phyloP scores from a whole-genome alignment of 2,329 filamentous ascomycete genomes.

The Ophiostoma perfectum region DNA sequence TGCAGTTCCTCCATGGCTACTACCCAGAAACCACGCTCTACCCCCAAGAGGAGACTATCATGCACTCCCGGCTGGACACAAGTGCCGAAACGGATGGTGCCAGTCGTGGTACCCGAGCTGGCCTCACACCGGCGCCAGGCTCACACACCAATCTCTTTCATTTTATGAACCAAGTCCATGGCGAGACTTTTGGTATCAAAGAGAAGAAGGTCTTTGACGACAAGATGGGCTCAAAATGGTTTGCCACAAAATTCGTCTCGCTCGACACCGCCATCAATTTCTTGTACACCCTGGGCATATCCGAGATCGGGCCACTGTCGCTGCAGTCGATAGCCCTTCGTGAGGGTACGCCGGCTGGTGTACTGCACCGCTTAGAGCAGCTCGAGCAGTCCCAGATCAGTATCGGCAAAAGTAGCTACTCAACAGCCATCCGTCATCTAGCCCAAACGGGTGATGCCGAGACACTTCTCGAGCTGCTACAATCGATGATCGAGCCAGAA shows the following conservation, averaged over 20 bases:
- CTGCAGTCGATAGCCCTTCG: constrained; percentile 71
- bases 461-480: constrained; percentile 42
- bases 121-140: constrained; percentile 1
- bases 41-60: constrained; percentile 35
- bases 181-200: constrained; percentile 37
- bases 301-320: constrained; percentile 67
- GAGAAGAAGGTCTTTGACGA: constrained; percentile 55
- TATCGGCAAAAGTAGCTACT: constrained; percentile 59
- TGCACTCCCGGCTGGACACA: not conserved
- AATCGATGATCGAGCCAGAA: constrained; percentile 50
- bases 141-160: constrained; percentile 21
- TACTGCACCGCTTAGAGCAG: constrained; percentile 55
- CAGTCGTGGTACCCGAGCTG: not conserved
- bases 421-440: constrained; percentile 59
- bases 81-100: not conserved
- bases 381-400: constrained; percentile 59
- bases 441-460: constrained; percentile 51
- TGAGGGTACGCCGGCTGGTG: constrained; percentile 49
- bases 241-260: constrained; percentile 66
- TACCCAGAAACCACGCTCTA: constrained; percentile 39
- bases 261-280: constrained; percentile 67
- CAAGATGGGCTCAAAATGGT: constrained; percentile 68
- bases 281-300: constrained; percentile 64
- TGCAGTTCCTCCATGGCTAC: constrained; percentile 45
- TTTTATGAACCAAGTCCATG: constrained; percentile 34